Conservation (phyloP, 805 yeast species). For the Ogataea paradorogensis region DNA sequence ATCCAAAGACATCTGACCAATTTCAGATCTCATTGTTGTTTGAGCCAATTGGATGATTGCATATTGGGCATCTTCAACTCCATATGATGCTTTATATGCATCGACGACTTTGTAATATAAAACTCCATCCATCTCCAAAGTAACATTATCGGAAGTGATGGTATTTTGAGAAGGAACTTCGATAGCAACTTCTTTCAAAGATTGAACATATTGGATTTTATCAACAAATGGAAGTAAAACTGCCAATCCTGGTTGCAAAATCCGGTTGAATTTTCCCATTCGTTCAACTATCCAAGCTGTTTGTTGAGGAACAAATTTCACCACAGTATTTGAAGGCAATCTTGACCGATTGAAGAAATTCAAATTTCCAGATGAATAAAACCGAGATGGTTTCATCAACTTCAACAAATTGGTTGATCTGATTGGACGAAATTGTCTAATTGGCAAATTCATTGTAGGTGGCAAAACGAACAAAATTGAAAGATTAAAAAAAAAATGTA, state of each 20-base stretch:
- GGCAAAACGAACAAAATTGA: conserved; percentile 1
- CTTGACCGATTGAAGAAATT: conserved; percentile 32
- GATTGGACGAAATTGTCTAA: conserved; percentile 5
- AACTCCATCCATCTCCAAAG: conserved; percentile 81
- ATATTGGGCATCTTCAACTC: conserved; percentile 84
- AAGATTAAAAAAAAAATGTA: neutral
- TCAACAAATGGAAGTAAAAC: conserved; percentile 70
- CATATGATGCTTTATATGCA: conserved; percentile 82
- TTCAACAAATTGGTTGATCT: neutral
- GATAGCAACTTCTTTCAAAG: conserved; percentile 78
- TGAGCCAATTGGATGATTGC: conserved; percentile 85
- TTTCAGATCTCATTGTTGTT: conserved; percentile 87
- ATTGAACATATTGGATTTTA: conserved; percentile 75
- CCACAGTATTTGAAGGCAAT: conserved; percentile 71
- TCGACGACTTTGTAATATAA: conserved; percentile 74
- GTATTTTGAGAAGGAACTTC: conserved; percentile 84
- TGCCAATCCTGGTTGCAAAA: conserved; percentile 75
- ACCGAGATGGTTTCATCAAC: conserved; percentile 1
- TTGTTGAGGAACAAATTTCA: conserved; percentile 84
- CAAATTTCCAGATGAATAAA: conserved; percentile 16
- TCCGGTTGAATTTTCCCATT: conserved; percentile 77
- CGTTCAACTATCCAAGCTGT: conserved; percentile 89
- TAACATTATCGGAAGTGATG: conserved; percentile 82
- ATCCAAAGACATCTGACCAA: conserved; percentile 78
- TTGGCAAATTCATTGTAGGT: conserved; percentile 6